A percentile compares a stretch with the other conserved stretches of the same genome.
Conservation (phyloP, 2,329 filamentous ascomycete genomes). For the Aspergillus japonicus region DNA sequence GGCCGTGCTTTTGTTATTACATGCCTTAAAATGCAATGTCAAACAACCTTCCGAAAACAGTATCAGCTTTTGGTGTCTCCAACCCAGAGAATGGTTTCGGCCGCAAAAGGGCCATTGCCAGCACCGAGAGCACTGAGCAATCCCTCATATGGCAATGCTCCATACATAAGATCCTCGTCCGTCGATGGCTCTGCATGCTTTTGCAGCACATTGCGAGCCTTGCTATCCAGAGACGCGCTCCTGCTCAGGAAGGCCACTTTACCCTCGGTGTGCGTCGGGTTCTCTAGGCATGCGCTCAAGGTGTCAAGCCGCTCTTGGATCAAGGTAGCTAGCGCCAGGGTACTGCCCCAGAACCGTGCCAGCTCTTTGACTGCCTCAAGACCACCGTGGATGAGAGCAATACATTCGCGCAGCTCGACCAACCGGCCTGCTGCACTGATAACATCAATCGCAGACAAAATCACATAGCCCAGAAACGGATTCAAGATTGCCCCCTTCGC, state of each 20-base stretch:
- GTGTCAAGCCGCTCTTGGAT: conserved; percentile 50
- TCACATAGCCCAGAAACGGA: conserved; percentile 63
- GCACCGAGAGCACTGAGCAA: conserved; percentile 34
- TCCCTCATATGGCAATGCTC: conserved; percentile 27
- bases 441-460: conserved; percentile 65
- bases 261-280: conserved; percentile 33
- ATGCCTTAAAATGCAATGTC: neutral
- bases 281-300: conserved; percentile 40
- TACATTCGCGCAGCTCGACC: conserved; percentile 50
- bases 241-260: conserved; percentile 40
- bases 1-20: neutral
- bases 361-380: conserved; percentile 58
- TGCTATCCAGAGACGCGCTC: conserved; percentile 40
- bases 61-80: conserved; percentile 15
- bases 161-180: conserved; percentile 47
- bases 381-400: conserved; percentile 56
- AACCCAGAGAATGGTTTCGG: conserved; percentile 31
- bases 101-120: conserved; percentile 24
- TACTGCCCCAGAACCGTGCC: conserved; percentile 60
- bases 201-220: conserved; percentile 30
- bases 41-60: neutral
- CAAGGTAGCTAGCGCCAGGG: conserved; percentile 51
- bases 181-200: conserved; percentile 18
- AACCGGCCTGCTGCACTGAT: conserved; percentile 60
- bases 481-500: conserved; percentile 49